Conservation (phyloP, 345 rosid genomes). For the Camelina sativa region DNA sequence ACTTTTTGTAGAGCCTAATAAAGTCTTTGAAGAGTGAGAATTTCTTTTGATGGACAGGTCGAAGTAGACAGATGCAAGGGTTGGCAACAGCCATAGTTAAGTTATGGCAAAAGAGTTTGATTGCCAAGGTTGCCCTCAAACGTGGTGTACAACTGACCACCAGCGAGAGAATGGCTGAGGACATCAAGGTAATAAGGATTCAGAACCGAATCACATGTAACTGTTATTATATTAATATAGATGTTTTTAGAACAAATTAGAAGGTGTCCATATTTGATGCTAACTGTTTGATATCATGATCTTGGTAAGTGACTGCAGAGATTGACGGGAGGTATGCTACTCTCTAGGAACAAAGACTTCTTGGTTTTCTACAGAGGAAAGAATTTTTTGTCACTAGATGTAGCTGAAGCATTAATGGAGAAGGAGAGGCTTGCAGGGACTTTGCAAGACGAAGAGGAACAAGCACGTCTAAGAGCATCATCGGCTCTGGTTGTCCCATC, state of each 20-base stretch:
- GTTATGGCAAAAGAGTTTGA: slow-evolving; percentile 82
- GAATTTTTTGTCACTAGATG: slow-evolving; percentile 72
- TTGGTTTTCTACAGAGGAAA: slow-evolving; percentile 96
- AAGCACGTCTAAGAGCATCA: slow-evolving; percentile 83
- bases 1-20: slow-evolving; percentile 8
- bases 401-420: slow-evolving; percentile 78
- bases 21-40: slow-evolving; percentile 28
- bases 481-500: slow-evolving; percentile 58
- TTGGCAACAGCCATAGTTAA: slow-evolving; percentile 83
- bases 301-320: slow-evolving; percentile 58
- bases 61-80: slow-evolving; percentile 93
- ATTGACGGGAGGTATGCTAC: slow-evolving; percentile 86
- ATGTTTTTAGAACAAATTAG: neutral
- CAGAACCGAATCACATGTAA: neutral
- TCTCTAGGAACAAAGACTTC: slow-evolving; percentile 88
- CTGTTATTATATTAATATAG: neutral
- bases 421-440: slow-evolving; percentile 73
- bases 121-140: slow-evolving; percentile 88
- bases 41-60: slow-evolving; percentile 55
- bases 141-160: slow-evolving; percentile 90
- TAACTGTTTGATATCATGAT: slow-evolving; percentile 23
- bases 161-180: slow-evolving; percentile 99
- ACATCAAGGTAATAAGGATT: slow-evolving; percentile 67
- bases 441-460: slow-evolving; percentile 90
- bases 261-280: neutral